Conservation (phyloP, 139 green algal species). For the Limnomonas spitsbergensis region DNA sequence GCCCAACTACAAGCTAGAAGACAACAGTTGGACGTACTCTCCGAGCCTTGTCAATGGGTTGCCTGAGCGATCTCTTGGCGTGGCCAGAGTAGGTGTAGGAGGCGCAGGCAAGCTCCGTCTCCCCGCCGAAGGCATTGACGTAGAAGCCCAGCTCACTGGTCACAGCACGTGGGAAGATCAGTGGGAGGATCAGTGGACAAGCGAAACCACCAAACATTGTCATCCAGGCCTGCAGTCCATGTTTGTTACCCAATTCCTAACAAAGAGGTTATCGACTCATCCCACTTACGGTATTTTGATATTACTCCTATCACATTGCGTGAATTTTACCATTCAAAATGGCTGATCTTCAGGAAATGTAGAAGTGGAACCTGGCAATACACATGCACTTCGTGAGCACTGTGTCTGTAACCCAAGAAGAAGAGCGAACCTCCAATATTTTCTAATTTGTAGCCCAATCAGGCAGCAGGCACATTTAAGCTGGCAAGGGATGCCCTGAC, state of each 20-base stretch:
- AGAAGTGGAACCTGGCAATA: no score
- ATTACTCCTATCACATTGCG: neutral
- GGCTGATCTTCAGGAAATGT: no score
- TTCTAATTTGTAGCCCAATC: no score
- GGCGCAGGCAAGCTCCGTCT: neutral
- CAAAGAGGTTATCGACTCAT: neutral
- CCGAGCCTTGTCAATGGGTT: neutral
- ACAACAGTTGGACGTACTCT: neutral
- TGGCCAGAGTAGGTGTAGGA: constrained; percentile 9
- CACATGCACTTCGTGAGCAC: no score
- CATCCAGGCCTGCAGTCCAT: neutral
- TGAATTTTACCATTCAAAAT: no score
- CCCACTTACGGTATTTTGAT: neutral
- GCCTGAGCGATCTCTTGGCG: constrained; percentile 1
- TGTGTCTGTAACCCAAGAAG: no score
- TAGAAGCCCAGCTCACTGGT: neutral
- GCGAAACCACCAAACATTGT: neutral
- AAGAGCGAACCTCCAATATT: no score
- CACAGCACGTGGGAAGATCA: neutral
- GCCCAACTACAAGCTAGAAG: no score
- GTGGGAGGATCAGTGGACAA: neutral
- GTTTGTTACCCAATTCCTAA: neutral
- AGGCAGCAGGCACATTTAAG: no score
- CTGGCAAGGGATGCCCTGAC: no score
- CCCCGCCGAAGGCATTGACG: constrained; percentile 4